Base-by-base conservation (phyloP, 192 early-diverging fungal genomes). In the Coemansia sp. region DNA sequence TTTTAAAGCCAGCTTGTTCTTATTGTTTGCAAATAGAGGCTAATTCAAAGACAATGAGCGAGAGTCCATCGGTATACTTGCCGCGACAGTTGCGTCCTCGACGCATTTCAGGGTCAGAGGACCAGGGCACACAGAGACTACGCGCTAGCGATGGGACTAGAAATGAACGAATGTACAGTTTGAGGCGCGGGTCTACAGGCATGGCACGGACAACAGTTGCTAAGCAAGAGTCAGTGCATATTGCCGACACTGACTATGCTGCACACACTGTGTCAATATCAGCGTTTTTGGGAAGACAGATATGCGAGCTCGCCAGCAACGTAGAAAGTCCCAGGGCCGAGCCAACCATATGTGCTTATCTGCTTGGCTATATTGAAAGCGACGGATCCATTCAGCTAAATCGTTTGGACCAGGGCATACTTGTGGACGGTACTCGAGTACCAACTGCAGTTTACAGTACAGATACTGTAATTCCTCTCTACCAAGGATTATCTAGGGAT, bases 381-480 rank as follows among this genome's bases (percentile, higher is more conserved):
- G 68, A 80, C 24, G 72, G 68, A n/a, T 57, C 71, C 4, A 48
- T 68, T n/a, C 47, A 74, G 43, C 61, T 80, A 24, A 80, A 80
- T 43, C 61, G 64, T 39, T 65, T 80, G 32, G 77, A 80, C 47
- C 68, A 66, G 16, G 77, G 77, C 1, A 62, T 80, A 7, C 24
- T 37, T 23, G 14, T 53, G 32, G 24, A 39, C 4, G 65, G 62
- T 1, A 35, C 49, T 29, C 77, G 66, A 10, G n/a, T 68, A n/a
- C 77, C 77, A 9, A 80, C 77, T 1, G 54, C 65, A 4, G 65
- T 53, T 0, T 61, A 62, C 22, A 52, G 38, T 35, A 64, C 65
- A 18, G 77, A 80, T 14, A 49, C 64, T 22, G 65, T 66, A 3
- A 59, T 71, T 39, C 77, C 77, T 8, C 57, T 80, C 11, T 80